These are phyloP conservation scores for Prunella vulgaris DNA, from an alignment of 257 asterid genomes.

Conservation along the genomic window DNA sequence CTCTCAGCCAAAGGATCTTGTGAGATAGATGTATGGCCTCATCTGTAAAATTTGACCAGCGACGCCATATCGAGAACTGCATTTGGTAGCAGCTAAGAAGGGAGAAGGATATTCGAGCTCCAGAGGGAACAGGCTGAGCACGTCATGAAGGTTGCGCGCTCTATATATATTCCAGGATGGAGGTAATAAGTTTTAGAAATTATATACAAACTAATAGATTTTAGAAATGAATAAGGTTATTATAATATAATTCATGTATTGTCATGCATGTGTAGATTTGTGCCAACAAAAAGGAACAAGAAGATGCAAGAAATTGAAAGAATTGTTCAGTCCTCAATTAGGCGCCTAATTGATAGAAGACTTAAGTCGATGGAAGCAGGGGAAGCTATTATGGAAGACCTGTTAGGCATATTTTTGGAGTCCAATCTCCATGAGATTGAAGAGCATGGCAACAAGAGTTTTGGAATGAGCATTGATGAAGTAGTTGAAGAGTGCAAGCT, in stretches of 20 bases:
- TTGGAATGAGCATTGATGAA: conserved; percentile 32
- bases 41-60: conserved; percentile 34
- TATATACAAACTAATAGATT: too few species aligned
- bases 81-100: conserved; percentile 63
- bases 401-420: conserved; percentile 28
- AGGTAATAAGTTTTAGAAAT: conserved; percentile 24
- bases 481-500: conserved; percentile 47
- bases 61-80: conserved; percentile 59
- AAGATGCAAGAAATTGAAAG: conserved; percentile 34
- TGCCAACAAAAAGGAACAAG: conserved; percentile 36
- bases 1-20: conserved; percentile 23
- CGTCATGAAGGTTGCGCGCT: conserved; percentile 4
- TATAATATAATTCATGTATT: not conserved
- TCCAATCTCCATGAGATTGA: conserved; percentile 31
- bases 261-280: conserved; percentile 17
- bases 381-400: conserved; percentile 24
- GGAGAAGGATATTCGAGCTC: conserved; percentile 45
- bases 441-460: conserved; percentile 24
- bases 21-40: conserved; percentile 56
- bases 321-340: conserved; percentile 20
- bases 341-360: conserved; percentile 27
- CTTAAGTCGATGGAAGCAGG: conserved; percentile 27
- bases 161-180: conserved; percentile 43
- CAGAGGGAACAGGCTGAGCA: conserved; percentile 37
- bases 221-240: too few species aligned